These are phyloP conservation scores for Azolla pinnata DNA, from an alignment of 75 land plant species.

Conservation along the genomic window DNA sequence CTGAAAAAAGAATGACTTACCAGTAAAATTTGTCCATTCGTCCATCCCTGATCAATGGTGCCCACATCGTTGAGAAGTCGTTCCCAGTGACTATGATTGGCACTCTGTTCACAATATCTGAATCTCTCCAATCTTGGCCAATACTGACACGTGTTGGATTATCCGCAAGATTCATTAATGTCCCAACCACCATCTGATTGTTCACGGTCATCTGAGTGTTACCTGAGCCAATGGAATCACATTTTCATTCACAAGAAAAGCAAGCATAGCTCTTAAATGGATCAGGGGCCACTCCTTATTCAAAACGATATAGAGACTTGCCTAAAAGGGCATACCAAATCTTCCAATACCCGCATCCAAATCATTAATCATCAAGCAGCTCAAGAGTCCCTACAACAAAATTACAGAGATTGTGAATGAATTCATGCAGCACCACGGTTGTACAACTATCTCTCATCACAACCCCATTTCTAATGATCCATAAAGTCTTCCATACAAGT, in stretches of 20 bases:
- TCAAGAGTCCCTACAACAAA: constrained; percentile 71
- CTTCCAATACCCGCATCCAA: constrained; percentile 94
- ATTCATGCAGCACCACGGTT: not conserved
- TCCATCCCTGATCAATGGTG: constrained; percentile 92
- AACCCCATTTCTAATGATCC: too few relatives aligned
- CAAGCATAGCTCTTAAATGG: not conserved
- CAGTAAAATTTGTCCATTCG: constrained; percentile 98
- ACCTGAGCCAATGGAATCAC: constrained; percentile 26
- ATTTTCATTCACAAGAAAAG: constrained; percentile 2
- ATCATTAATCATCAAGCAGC: constrained; percentile 95
- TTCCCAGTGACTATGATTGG: constrained; percentile 94
- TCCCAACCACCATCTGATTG: constrained; percentile 93
- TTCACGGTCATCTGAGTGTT: constrained; percentile 93
- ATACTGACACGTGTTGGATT: constrained; percentile 92
- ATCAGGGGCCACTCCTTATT: not conserved
- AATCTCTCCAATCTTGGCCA: constrained; percentile 80
- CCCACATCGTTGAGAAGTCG: constrained; percentile 86
- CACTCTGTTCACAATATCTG: constrained; percentile 60
- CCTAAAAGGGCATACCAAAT: constrained; percentile 66
- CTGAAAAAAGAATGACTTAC: too few relatives aligned
- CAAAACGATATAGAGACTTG: constrained; percentile 7
- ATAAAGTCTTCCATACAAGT: too few relatives aligned
- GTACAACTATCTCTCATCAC: too few relatives aligned
- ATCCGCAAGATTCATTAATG: constrained; percentile 88
- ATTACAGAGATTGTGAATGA: not conserved